Evolutionary conservation across 495 filamentous ascomycete species (phyloP).

Genomic region (Collariella sp.): DNA sequence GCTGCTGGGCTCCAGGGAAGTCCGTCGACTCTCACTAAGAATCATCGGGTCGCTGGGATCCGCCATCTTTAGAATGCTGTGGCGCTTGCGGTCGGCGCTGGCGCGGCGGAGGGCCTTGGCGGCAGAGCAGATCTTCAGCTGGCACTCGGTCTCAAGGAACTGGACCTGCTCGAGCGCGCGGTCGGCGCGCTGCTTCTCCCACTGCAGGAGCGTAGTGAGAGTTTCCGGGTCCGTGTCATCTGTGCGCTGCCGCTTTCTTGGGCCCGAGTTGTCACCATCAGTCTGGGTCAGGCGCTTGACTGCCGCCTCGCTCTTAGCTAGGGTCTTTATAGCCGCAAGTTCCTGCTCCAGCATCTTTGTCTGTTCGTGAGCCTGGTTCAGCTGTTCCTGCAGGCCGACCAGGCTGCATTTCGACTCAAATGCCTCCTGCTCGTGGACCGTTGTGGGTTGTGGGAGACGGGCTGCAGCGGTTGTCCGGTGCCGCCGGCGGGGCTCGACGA

Average conservation of each 20-base stretch:
- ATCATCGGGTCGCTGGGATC: constrained; percentile 38
- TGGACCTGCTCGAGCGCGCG: constrained; percentile 64
- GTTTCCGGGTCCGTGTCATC: constrained; percentile 46
- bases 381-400: constrained; percentile 63
- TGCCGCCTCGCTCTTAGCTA: constrained; percentile 49
- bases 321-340: constrained; percentile 55
- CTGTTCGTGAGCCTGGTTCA: constrained; percentile 54
- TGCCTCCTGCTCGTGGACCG: constrained; percentile 61
- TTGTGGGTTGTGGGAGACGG: constrained; percentile 69
- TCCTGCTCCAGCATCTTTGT: constrained; percentile 62
- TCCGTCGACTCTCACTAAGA: constrained; percentile 25
- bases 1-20: constrained; percentile 8
- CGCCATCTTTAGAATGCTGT: constrained; percentile 22
- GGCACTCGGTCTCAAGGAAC: constrained; percentile 78
- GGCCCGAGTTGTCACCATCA: constrained; percentile 41
- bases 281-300: constrained; percentile 48
- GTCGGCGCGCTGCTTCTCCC: constrained; percentile 56
- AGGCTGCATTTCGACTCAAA: constrained; percentile 68
- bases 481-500: constrained; percentile 26
- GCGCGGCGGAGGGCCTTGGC: constrained; percentile 24
- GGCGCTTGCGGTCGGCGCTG: constrained; percentile 26
- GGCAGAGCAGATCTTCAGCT: constrained; percentile 62
- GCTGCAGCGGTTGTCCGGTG: constrained; percentile 47
- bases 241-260: constrained; percentile 27
- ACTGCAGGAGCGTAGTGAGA: constrained; percentile 51